Evolutionary conservation across 2,329 filamentous ascomycete genomes (phyloP), one percentile per base, ranked within the genome.

Genomic region (Magnaporthiopsis incrustans): DNA sequence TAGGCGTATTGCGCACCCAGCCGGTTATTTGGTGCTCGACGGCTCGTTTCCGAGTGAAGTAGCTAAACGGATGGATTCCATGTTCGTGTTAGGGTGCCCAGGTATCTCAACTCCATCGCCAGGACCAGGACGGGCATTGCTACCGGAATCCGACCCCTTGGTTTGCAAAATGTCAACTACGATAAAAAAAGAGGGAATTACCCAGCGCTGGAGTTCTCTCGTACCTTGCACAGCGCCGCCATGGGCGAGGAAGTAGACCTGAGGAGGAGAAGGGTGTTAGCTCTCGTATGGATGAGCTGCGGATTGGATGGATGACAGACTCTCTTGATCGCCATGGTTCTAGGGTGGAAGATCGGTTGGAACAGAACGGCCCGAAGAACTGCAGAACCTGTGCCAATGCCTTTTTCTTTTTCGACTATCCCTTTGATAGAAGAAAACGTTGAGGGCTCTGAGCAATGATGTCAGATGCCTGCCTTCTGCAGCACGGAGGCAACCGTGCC

Each of bases 221-320:
- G 66, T 76, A 87, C 89, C 89, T 82, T 92, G 89, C 15, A 92
- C 89, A 56, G 68, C 68, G 18, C 81, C 81, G 63, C 88, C 89
- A 69, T 90, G 85, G 65, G 86, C 88, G 22, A 83, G 76, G 71
- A 88, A 89, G 69, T 85, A 85, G 38, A 87, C 75, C 85, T 88
- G 61, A 14, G 18, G 27, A 32, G 61, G 11, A 18, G 27, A 30
- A 62, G 12, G 32, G 62, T 3, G 10, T 53, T n/a, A 26, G 62
- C 18, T 10, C 18, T n/a, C 8, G 18, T 8, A 53, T 5, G 44
- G 44, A n/a, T 14, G 22, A 4, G 10, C 22, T n/a, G 44, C 44
- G 8, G 53, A n/a, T 14, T 3, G 32, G 12, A 18, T 3, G 32
- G 12, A 18, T 3, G 44, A 22, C 8, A 25, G 14, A 69, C 69